Base-by-base conservation (phyloP, 345 rosid species). In the Cardamine resedifolia region DNA sequence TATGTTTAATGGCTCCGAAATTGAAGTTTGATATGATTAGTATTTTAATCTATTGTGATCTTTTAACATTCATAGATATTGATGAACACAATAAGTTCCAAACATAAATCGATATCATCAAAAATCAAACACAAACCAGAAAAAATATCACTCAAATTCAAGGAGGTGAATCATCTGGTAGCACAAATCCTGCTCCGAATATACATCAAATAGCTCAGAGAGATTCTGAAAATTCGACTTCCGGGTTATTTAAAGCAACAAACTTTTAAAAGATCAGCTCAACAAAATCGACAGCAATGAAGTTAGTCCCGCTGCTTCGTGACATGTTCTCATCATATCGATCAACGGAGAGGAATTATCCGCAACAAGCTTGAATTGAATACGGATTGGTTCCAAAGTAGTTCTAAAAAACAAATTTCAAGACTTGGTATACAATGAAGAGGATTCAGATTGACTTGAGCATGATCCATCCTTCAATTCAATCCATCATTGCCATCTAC, bases 401-500 rank as follows among this genome's bases (percentile, higher is more conserved):
- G 80, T 95, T 91, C 67, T 87, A 14, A 91, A 87, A 59, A 95
- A 64, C 61, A 95, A 76, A 21, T 96, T 82, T 27, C 64, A 78
- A 3, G 88, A 64, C 58, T 57, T 81, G 9, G 88, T 81, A 80
- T 81, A 57, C 85, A 95, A 12, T 0, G 96, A 61, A 73, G 96
- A 47, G 18, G 99, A 95, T 71, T 95, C 96, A 7, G 55, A 74
- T 12, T 96, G 82, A 56, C 76, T 95, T 11, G 82, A 68, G 79
- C 99, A 95, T 10, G 88, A 80, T 58, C 93, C 96, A 2, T 80
- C 82, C 60, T 38, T 75, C 91, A 89, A 81, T 38, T 75, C 91
- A 89, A 81, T 56, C 99, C 97, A 8, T 38, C 85, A 81, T 89
- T 50, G 41, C 98, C 98, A 82, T 91, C 98, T 89, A 84, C 80